A percentile compares a stretch with the other conserved stretches of the same genome.
phyloP scores from a whole-genome alignment of 257 asterid species.

The Plantago major region DNA sequence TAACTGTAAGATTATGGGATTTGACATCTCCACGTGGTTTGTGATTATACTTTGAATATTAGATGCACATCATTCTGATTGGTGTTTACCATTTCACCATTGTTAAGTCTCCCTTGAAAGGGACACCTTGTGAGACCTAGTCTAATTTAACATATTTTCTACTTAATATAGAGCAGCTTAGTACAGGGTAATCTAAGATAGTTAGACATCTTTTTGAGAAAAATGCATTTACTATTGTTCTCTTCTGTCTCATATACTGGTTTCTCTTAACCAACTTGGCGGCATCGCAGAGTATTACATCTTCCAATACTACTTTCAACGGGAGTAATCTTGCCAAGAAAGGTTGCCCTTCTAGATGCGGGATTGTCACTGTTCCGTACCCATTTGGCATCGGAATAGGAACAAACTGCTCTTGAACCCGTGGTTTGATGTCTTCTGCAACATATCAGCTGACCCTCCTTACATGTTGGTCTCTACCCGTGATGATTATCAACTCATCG shows the following conservation, averaged over 20 bases:
- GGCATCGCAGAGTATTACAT: constrained; percentile 5
- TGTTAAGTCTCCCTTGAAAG: background rate
- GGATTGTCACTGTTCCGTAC: constrained; percentile 23
- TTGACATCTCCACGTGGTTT: background rate
- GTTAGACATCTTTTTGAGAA: background rate
- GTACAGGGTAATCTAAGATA: background rate
- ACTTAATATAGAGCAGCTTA: background rate
- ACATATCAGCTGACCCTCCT: background rate
- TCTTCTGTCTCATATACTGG: constrained; percentile 8
- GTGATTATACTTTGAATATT: background rate
- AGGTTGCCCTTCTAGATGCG: constrained; percentile 24
- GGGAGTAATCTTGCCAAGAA: constrained; percentile 12
- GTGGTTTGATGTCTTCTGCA: constrained; percentile 23
- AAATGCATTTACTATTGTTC: constrained; percentile 7
- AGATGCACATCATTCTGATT: background rate
- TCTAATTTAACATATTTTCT: background rate
- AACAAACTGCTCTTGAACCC: constrained; percentile 25
- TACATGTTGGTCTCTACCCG: constrained; percentile 13
- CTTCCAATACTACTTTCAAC: constrained; percentile 8
- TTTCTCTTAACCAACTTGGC: constrained; percentile 13
- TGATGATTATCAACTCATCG: constrained; percentile 10
- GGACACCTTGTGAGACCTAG: background rate
- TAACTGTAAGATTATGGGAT: background rate
- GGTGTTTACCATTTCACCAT: background rate
- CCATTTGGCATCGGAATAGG: constrained; percentile 32